These are phyloP conservation scores for Naematelia aurantialba DNA, from an alignment of 768 basidiomycete species.

Conservation along the genomic window DNA sequence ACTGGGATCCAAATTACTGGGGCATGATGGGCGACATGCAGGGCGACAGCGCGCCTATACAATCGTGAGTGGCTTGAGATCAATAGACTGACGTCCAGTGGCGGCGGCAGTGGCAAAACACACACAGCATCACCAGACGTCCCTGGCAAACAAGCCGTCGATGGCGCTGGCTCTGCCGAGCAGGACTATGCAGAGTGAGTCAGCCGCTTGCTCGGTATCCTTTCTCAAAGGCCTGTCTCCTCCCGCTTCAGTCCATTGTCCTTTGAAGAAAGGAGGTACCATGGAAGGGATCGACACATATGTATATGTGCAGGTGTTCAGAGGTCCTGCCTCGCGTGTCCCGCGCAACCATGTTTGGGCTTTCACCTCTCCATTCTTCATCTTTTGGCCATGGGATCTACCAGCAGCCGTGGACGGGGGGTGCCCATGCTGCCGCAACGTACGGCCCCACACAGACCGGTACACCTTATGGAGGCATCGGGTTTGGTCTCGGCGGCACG, in stretches of 20 bases:
- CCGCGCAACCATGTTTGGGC: background rate
- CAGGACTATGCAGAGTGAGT: background rate
- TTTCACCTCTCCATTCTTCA: background rate
- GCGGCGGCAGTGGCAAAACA: background rate
- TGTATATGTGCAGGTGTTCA: background rate
- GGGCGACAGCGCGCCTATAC: background rate
- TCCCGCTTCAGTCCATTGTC: background rate
- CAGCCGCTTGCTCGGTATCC: background rate
- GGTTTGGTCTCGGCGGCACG: slow-evolving; percentile 14
- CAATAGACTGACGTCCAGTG: background rate
- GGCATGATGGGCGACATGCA: background rate
- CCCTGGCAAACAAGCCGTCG: background rate
- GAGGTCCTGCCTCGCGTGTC: no score
- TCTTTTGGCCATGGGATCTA: no score
- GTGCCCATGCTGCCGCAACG: no score
- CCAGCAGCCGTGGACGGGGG: background rate
- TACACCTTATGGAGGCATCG: slow-evolving; percentile 12
- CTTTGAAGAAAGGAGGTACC: background rate
- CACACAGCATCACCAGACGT: background rate
- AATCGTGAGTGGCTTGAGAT: background rate
- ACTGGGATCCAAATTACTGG: slow-evolving; percentile 28
- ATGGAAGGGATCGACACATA: background rate
- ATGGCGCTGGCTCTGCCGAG: background rate
- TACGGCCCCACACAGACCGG: no score
- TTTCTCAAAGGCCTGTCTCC: background rate